Evolutionary conservation across 108 stramenopile genomes (phyloP), one percentile per base, ranked within the genome.

Genomic region (Cyclotella atomus): DNA sequence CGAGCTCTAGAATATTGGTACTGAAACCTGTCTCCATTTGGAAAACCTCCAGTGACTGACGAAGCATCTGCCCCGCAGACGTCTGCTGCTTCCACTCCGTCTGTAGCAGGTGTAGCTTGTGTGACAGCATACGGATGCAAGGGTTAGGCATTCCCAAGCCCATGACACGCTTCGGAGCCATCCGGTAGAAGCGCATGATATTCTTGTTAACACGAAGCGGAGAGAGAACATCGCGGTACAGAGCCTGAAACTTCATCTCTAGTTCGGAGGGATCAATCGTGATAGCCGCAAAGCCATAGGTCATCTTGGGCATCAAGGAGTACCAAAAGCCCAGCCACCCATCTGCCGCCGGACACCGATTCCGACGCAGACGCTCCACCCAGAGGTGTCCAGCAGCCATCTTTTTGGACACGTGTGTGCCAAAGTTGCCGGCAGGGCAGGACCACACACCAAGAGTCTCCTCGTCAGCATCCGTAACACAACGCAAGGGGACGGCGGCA

Each of bases 371-470:
- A 16, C 33, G 60, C 12, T 61, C 60, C n/a, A 38, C 33, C 60
- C 60, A 61, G 15, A 34, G 29, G 3, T n/a, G 10, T 4, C 14
- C 47, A 15, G 14, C 17, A 4, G 10, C 3, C n/a, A 19, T 15
- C 47, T 49, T 49, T n/a, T 19, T 20, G n/a, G n/a, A 15, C 10
- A 49, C n/a, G 17, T 49, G 47, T 15, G 19, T 19, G n/a, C 47
- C 47, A 20, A 49, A 62, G 61, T 62, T 36, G 0, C 61, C 61
- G 38, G n/a, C n/a, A n/a, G n/a, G n/a, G n/a, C n/a, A n/a, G n/a
- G n/a, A n/a, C n/a, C n/a, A n/a, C n/a, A n/a, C 16, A 24, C 61
- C 61, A 2, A 62, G 38, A 19, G 36, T 62, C 61, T 62, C 29
- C 43, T 62, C 36, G 4, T n/a, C n/a, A n/a, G 17, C 14, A 19